Evolutionary conservation across 164 flowering plant genomes (phyloP).

Genomic region (Liriodendron chinense): DNA sequence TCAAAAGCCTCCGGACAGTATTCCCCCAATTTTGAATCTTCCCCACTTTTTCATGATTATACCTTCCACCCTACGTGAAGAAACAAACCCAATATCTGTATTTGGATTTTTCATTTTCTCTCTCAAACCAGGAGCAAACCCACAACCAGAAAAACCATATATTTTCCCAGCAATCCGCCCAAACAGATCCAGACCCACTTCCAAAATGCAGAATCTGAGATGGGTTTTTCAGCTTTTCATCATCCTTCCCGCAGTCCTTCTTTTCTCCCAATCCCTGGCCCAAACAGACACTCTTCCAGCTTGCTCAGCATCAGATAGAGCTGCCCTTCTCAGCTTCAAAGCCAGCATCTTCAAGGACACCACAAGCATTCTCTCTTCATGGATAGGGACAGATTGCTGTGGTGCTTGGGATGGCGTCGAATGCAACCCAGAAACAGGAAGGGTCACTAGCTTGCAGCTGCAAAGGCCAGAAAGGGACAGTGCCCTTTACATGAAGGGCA

Average conservation of each 20-base stretch:
- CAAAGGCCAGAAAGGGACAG: constrained; percentile 39
- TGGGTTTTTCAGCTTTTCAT: constrained; percentile 42
- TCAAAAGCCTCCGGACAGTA: constrained; percentile 15
- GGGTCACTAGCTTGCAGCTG: constrained; percentile 54
- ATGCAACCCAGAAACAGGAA: constrained; percentile 59
- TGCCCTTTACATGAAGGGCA: constrained; percentile 67
- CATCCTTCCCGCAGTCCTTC: constrained; percentile 19
- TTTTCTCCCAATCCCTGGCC: constrained; percentile 15
- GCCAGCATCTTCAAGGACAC: constrained; percentile 60
- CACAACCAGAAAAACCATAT: constrained; percentile 6
- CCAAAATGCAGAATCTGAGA: constrained; percentile 44
- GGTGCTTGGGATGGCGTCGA: constrained; percentile 85
- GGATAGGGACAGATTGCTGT: constrained; percentile 83
- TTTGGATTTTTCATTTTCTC: constrained; percentile 10
- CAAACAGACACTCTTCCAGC: constrained; percentile 19
- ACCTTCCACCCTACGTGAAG: constrained; percentile 60
- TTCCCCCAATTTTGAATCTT: constrained; percentile 6
- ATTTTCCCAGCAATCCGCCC: constrained; percentile 8
- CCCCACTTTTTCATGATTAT: constrained; percentile 43
- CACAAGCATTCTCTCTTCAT: constrained; percentile 60
- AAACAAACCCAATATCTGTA: constrained; percentile 22
- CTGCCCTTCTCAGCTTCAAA: constrained; percentile 73
- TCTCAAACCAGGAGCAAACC: constrained; percentile 12
- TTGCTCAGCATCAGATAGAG: constrained; percentile 65
- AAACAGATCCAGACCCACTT: constrained; percentile 34